These are phyloP conservation scores for Solanum chilense DNA, from an alignment of 257 asterid species.

Conservation along the genomic window DNA sequence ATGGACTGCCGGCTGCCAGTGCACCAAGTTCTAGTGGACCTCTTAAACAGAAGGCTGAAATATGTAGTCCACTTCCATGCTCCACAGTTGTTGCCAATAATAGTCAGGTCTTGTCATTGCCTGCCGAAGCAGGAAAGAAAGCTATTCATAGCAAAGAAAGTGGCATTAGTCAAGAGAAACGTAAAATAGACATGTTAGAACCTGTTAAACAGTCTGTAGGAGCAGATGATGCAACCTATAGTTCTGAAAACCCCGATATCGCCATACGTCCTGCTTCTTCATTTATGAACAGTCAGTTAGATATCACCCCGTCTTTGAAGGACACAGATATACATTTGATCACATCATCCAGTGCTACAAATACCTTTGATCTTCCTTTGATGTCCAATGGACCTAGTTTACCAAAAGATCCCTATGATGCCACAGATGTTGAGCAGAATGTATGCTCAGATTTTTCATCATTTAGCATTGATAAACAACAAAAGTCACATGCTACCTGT, in stretches of 20 bases:
- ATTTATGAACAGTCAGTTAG: conserved; percentile 24
- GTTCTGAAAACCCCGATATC: conserved; percentile 14
- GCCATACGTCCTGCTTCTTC: conserved; percentile 13
- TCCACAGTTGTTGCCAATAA: conserved; percentile 42
- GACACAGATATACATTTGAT: conserved; percentile 8
- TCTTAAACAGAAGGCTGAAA: conserved; percentile 28
- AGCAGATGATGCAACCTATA: conserved; percentile 20
- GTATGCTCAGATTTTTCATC: conserved; percentile 39
- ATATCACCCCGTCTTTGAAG: conserved; percentile 18
- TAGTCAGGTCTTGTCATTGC: conserved; percentile 27
- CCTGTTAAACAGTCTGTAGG: conserved; percentile 15
- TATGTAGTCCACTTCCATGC: conserved; percentile 22
- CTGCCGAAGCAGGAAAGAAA: conserved; percentile 37
- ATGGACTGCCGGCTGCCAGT: conserved; percentile 28
- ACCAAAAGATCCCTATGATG: conserved; percentile 20
- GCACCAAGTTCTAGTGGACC: conserved; percentile 31
- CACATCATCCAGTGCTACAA: conserved; percentile 13
- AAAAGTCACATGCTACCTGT: conserved; percentile 18
- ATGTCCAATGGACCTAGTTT: conserved; percentile 27
- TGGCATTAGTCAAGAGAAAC: conserved; percentile 20
- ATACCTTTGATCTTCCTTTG: conserved; percentile 15
- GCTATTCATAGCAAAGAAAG: conserved; percentile 24
- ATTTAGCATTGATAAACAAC: conserved; percentile 37
- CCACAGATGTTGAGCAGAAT: conserved; percentile 17
- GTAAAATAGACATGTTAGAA: conserved; percentile 14